phyloP scores from a whole-genome alignment of 2,329 filamentous ascomycete species.

The Aspergillus unguis region DNA sequence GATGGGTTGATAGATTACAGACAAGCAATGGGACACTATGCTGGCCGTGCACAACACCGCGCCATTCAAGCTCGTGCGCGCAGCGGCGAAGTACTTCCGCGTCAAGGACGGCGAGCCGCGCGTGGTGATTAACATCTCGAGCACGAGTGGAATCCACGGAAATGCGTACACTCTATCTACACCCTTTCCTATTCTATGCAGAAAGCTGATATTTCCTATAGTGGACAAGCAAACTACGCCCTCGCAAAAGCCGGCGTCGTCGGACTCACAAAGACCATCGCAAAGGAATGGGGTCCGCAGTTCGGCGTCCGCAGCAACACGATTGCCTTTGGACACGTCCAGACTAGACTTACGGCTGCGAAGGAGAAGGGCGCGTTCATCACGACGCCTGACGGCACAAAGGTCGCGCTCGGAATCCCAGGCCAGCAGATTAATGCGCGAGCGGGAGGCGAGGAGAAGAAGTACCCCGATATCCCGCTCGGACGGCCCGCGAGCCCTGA shows the following conservation, averaged over 20 bases:
- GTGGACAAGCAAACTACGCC: conserved; percentile 83
- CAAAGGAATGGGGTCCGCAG: conserved; percentile 83
- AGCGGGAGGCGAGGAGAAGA: conserved; percentile 29
- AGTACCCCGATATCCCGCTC: conserved; percentile 70
- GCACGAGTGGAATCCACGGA: conserved; percentile 76
- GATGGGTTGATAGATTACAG: conserved; percentile 60
- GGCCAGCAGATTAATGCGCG: conserved; percentile 49
- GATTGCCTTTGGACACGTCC: conserved; percentile 77
- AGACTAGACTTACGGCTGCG: conserved; percentile 74
- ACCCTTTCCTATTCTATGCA: not conserved
- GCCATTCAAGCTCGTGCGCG: conserved; percentile 78
- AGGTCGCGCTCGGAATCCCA: conserved; percentile 72
- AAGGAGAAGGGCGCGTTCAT: conserved; percentile 83
- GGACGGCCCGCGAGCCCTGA: conserved; percentile 71
- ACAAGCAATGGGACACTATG: conserved; percentile 90
- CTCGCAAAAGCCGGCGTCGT: conserved; percentile 79
- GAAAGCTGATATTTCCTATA: conserved; percentile 6
- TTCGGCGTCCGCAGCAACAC: conserved; percentile 83
- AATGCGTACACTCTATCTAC: conserved; percentile 55
- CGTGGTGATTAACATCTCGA: conserved; percentile 73
- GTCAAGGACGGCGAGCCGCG: conserved; percentile 77
- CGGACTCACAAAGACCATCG: conserved; percentile 82
- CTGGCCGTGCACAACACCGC: conserved; percentile 78
- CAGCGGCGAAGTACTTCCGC: conserved; percentile 80
- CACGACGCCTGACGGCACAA: conserved; percentile 69